These are phyloP conservation scores for Musa schizocarpa DNA, from an alignment of 176 grass and related monocot genomes.

Conservation along the genomic window DNA sequence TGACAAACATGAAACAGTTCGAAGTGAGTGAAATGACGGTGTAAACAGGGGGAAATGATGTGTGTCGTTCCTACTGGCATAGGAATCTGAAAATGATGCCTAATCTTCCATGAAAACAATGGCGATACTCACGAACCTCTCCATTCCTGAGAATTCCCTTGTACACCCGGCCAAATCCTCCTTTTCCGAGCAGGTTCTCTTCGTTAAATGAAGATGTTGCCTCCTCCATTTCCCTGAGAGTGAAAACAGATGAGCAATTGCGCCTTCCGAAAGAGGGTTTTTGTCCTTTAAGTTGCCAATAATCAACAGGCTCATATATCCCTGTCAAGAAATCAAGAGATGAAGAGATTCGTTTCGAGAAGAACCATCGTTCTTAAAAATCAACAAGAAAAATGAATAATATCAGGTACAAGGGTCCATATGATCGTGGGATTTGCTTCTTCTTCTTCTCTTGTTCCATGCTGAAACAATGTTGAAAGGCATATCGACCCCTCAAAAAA, in stretches of 20 bases:
- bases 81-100: too few species aligned
- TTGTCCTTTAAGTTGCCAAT: conserved; percentile 70
- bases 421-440: conserved; percentile 84
- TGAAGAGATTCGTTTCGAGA: conserved; percentile 9
- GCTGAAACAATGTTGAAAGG: conserved; percentile 86
- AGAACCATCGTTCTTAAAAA: background rate
- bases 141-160: conserved; percentile 76
- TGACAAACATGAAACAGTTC: too few species aligned
- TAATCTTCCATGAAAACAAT: too few species aligned
- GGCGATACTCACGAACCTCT: conserved; percentile 36
- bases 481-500: conserved; percentile 32
- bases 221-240: conserved; percentile 96
- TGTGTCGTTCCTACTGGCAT: too few species aligned
- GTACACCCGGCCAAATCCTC: conserved; percentile 94
- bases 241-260: conserved; percentile 80
- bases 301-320: conserved; percentile 84
- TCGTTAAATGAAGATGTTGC: conserved; percentile 69
- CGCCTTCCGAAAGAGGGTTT: conserved; percentile 35
- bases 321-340: conserved; percentile 35
- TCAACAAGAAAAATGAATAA: conserved; percentile 2
- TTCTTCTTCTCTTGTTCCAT: conserved; percentile 90
- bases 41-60: too few species aligned
- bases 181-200: conserved; percentile 75
- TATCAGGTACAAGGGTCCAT: conserved; percentile 68
- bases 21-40: too few species aligned